Conservation (phyloP, 805 yeast species). For the Yarrowia phangngaensis region DNA sequence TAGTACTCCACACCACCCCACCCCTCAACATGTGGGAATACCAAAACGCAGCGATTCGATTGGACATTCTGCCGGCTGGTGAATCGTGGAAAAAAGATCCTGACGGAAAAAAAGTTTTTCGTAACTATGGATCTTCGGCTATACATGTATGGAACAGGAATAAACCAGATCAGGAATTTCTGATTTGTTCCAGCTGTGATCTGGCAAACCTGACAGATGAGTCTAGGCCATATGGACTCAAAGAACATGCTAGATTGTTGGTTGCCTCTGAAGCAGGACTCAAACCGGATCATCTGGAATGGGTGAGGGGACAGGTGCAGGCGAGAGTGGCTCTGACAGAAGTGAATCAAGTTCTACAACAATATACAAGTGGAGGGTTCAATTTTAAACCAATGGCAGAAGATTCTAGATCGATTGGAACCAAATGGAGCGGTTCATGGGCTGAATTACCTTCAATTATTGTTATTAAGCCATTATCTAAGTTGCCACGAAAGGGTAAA, state of each 20-base stretch:
- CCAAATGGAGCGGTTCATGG: conserved; percentile 3
- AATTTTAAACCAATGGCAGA: conserved; percentile 16
- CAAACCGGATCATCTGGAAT: conserved; percentile 16
- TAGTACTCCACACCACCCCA: conserved; percentile 18
- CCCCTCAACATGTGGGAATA: conserved; percentile 23
- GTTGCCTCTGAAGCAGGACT: conserved; percentile 14
- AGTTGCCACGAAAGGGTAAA: conserved; percentile 1
- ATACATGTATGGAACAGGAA: conserved; percentile 18
- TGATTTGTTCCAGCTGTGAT: conserved; percentile 17
- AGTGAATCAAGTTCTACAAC: conserved; percentile 5
- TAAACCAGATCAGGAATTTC: conserved; percentile 17
- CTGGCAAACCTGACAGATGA: conserved; percentile 11
- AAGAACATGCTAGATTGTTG: conserved; percentile 11
- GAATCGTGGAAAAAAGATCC: conserved; percentile 17
- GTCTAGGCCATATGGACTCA: conserved; percentile 5
- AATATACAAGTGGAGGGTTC: conserved; percentile 23
- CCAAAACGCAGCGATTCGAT: conserved; percentile 18
- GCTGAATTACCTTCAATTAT: conserved; percentile 12
- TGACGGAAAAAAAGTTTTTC: conserved; percentile 9
- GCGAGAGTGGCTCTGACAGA: conserved; percentile 5
- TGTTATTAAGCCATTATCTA: conserved; percentile 10
- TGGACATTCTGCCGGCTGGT: conserved; percentile 14
- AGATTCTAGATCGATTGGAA: conserved; percentile 12
- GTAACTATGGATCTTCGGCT: conserved; percentile 18
- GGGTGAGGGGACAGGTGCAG: conserved; percentile 13